Evolutionary conservation across 2,329 filamentous ascomycete species (phyloP), one percentile per base, ranked within the genome.

Genomic region (Exophiala sp.): DNA sequence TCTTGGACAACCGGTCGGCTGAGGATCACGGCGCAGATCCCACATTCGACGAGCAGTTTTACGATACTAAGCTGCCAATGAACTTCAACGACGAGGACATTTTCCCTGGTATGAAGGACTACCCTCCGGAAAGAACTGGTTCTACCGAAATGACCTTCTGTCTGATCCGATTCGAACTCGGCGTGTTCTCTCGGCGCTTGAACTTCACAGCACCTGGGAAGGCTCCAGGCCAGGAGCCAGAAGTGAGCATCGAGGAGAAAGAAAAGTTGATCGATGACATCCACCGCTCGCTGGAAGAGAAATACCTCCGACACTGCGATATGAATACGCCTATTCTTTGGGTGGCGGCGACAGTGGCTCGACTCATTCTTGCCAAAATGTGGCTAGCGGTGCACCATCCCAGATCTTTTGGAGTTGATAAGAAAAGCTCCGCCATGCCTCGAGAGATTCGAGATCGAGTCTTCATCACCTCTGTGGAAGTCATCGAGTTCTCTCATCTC

Each of bases 321-420:
- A 74, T 77, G 64, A 71, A 58, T 14, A 68, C 80, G 42, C 75
- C 80, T 18, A 71, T 89, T 1, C 84, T 84, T 58, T 89, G 86
- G 84, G 80, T 87, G 21, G 81, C 81, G 6, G 84, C 82, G 3
- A 87, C 86, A 24, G 77, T 89, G 20, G 79, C 83, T 2, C 81
- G 87, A 8, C 75, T 92, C 32, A 83, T 91, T 58, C 81, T 91
- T 71, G 84, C 85, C 48, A 92, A 91, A 70, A 83, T 91, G 75
- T 89, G 85, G 73, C 77, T 94, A 34, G 79, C 91, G 55, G 79
- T 89, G 2, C 88, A 92, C 64, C 85, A 92, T 62, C 87, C 88
- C 0, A 78, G 86, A 63, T 52, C 60, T 5, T 55, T 52, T 16
- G 80, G 84, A 47, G 77, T 78, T 33, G 79, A 68, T 35, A 59